Conservation (phyloP, 176 grass and related monocot species). For the Aechmea fasciata region DNA sequence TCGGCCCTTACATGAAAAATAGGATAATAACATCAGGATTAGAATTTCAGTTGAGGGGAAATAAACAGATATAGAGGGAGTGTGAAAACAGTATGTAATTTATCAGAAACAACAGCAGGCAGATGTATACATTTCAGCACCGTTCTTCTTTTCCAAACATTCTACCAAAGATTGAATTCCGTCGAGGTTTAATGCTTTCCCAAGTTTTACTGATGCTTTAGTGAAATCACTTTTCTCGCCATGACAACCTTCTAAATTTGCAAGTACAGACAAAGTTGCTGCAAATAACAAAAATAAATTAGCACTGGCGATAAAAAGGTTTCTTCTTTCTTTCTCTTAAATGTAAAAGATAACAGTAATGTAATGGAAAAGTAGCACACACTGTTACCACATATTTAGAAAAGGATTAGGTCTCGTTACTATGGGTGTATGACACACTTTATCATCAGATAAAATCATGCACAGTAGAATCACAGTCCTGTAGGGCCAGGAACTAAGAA, state of each 20-base stretch:
- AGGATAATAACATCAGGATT: slow-evolving; percentile 16
- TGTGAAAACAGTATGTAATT: neutral
- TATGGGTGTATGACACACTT: too few relatives aligned
- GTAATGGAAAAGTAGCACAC: neutral
- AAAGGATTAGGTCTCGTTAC: neutral
- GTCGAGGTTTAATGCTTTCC: slow-evolving; percentile 50
- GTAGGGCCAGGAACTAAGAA: too few relatives aligned
- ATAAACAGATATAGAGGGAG: slow-evolving; percentile 4
- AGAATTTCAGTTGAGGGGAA: slow-evolving; percentile 6
- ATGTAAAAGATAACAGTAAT: neutral
- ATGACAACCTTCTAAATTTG: slow-evolving; percentile 22
- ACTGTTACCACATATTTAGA: neutral
- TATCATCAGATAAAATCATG: too few relatives aligned
- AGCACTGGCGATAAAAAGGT: neutral
- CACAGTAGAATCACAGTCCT: too few relatives aligned
- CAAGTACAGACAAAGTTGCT: slow-evolving; percentile 43
- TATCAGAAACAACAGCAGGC: neutral
- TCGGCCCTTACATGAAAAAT: slow-evolving; percentile 31
- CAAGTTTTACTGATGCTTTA: slow-evolving; percentile 34
- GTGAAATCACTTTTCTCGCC: slow-evolving; percentile 30
- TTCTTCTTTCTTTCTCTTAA: neutral
- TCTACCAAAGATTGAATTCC: slow-evolving; percentile 60
- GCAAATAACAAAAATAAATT: slow-evolving; percentile 12
- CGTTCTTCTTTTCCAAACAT: slow-evolving; percentile 39
- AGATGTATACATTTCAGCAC: slow-evolving; percentile 42